Conservation (phyloP, 805 yeast genomes). For the Starmerella lactis-condensi region DNA sequence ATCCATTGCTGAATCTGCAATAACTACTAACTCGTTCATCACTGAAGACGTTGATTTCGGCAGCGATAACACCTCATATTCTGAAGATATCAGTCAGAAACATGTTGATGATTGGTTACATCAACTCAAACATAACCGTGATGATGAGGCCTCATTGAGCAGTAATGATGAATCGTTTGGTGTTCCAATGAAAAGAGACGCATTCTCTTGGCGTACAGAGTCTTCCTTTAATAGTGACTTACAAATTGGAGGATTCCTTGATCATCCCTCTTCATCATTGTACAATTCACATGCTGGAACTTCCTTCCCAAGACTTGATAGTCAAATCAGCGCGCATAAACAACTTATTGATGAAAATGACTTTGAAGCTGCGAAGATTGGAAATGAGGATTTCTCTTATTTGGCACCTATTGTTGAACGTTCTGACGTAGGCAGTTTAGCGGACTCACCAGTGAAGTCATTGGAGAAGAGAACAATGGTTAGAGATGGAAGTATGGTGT, state of each 20-base stretch:
- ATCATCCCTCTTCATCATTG: slow-evolving; percentile 11
- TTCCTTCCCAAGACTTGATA: slow-evolving; percentile 13
- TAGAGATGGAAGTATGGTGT: too few species aligned
- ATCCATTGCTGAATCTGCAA: too few species aligned
- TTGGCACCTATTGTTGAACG: slow-evolving; percentile 21
- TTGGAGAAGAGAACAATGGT: too few species aligned
- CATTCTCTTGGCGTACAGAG: slow-evolving; percentile 2
- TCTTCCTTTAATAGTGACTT: slow-evolving; percentile 4
- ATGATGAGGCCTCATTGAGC: slow-evolving; percentile 17
- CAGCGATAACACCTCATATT: too few species aligned
- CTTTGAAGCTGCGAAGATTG: background rate
- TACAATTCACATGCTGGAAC: slow-evolving; percentile 16
- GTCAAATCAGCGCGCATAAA: background rate
- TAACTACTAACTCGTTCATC: too few species aligned
- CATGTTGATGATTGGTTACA: slow-evolving; percentile 23
- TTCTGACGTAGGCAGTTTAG: too few species aligned
- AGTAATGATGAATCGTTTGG: slow-evolving; percentile 5
- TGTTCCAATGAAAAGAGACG: background rate
- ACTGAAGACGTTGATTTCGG: too few species aligned
- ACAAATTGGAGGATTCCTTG: slow-evolving; percentile 16
- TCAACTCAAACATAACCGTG: slow-evolving; percentile 10
- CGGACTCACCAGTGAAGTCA: too few species aligned
- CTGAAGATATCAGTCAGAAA: slow-evolving; percentile 19
- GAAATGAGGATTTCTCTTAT: slow-evolving; percentile 20
- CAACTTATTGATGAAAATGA: background rate